These are phyloP conservation scores for Carex arenaria DNA, from an alignment of 202 grass and related monocot genomes.

Conservation along the genomic window DNA sequence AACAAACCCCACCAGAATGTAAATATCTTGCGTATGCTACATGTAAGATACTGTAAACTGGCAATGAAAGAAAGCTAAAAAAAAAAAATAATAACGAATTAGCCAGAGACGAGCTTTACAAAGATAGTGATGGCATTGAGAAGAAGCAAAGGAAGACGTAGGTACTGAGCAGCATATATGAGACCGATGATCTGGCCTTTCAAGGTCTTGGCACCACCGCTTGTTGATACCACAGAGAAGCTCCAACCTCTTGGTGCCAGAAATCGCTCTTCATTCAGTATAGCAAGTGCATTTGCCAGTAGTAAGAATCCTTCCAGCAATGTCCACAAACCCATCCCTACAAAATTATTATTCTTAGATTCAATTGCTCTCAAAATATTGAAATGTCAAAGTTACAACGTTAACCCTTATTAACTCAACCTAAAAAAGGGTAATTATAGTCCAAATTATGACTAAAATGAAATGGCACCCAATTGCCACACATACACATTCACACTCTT, in stretches of 20 bases:
- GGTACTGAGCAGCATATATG: conserved; percentile 77
- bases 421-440: background rate
- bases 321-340: conserved; percentile 80
- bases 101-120: conserved; percentile 72
- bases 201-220: conserved; percentile 56
- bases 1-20: background rate
- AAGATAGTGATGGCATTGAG: conserved; percentile 72
- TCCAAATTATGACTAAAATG: background rate
- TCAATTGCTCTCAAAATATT: background rate
- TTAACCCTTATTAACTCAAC: background rate
- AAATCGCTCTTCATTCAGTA: conserved; percentile 91
- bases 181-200: conserved; percentile 89
- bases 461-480: background rate
- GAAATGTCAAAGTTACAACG: background rate
- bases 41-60: conserved; percentile 3
- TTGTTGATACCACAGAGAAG: conserved; percentile 82
- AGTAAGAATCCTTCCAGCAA: conserved; percentile 79
- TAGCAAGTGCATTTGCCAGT: conserved; percentile 80
- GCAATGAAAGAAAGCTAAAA: background rate
- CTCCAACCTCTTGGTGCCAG: conserved; percentile 83
- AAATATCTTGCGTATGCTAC: background rate
- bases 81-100: background rate
- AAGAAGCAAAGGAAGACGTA: conserved; percentile 75
- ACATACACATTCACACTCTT: background rate
- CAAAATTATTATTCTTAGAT: conserved; percentile 5